These are phyloP conservation scores for Quercus lobata DNA, from an alignment of 331 rosid genomes.

Conservation along the genomic window DNA sequence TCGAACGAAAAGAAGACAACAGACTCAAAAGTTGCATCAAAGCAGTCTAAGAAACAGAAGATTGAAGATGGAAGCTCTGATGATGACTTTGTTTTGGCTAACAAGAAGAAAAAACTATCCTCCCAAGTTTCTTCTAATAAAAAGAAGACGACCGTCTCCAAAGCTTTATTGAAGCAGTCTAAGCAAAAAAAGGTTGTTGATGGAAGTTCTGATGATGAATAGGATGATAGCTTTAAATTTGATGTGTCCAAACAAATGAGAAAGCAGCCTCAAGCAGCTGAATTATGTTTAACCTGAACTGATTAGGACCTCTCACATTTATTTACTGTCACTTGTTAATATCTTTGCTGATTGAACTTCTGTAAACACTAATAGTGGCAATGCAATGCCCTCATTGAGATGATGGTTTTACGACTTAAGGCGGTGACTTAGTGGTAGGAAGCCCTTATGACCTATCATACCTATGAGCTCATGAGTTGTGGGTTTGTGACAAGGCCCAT, in stretches of 20 bases:
- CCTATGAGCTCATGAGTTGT: no score
- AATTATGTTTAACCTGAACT: neutral
- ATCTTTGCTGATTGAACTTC: neutral
- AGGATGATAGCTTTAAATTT: constrained; percentile 33
- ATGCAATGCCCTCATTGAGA: neutral
- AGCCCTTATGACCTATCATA: no score
- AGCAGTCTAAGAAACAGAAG: constrained; percentile 51
- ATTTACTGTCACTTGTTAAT: neutral
- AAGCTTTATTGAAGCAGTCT: constrained; percentile 22
- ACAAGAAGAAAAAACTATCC: constrained; percentile 35
- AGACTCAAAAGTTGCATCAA: constrained; percentile 21
- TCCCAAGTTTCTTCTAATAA: constrained; percentile 24
- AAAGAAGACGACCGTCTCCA: constrained; percentile 26
- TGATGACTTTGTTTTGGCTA: constrained; percentile 23
- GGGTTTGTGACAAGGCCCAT: no score
- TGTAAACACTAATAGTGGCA: neutral
- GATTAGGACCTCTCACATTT: neutral
- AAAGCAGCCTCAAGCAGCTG: constrained; percentile 50
- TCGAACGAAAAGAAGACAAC: constrained; percentile 29
- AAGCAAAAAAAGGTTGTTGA: constrained; percentile 37
- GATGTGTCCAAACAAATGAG: neutral
- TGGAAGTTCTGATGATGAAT: constrained; percentile 40
- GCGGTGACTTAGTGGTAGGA: no score
- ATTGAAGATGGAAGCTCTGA: constrained; percentile 34
- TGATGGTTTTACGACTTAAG: neutral